Evolutionary conservation across 1,139 yeast genomes (phyloP).

Genomic region (Arxiozyma telluris): DNA sequence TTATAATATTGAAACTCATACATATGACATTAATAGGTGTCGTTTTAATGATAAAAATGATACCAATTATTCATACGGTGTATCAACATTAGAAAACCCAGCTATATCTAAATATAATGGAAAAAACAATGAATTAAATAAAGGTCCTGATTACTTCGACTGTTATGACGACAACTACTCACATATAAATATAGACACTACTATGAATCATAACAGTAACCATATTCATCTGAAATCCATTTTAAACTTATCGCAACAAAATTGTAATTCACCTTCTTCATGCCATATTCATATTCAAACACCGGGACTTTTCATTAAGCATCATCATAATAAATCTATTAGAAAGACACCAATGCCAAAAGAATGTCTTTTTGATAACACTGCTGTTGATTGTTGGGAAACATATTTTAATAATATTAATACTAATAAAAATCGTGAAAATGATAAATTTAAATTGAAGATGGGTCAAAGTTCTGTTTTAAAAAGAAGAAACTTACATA

Average conservation of each 20-base stretch:
- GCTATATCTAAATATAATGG: too few species aligned
- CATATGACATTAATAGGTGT: too few species aligned
- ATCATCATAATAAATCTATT: slow-evolving; percentile 8
- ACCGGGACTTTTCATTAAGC: slow-evolving; percentile 4
- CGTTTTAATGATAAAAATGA: not conserved
- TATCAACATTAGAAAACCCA: not conserved
- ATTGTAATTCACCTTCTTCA: not conserved
- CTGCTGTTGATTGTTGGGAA: not conserved
- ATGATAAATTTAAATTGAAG: slow-evolving; percentile 8
- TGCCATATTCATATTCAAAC: slow-evolving; percentile 7
- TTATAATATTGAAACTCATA: too few species aligned
- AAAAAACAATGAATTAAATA: too few species aligned
- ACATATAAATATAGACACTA: not conserved
- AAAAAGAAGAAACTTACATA: slow-evolving; percentile 8
- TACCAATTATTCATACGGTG: not conserved
- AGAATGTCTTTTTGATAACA: not conserved
- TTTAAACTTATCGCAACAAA: not conserved
- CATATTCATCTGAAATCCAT: not conserved
- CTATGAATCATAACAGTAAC: not conserved
- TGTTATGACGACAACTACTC: not conserved
- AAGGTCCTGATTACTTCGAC: not conserved
- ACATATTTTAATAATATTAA: not conserved
- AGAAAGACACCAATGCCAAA: slow-evolving; percentile 15
- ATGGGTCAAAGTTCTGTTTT: slow-evolving; percentile 15
- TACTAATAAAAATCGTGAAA: not conserved